These are phyloP conservation scores for Mycotypha africana DNA, from an alignment of 371 early-diverging fungal genomes.

Conservation along the genomic window DNA sequence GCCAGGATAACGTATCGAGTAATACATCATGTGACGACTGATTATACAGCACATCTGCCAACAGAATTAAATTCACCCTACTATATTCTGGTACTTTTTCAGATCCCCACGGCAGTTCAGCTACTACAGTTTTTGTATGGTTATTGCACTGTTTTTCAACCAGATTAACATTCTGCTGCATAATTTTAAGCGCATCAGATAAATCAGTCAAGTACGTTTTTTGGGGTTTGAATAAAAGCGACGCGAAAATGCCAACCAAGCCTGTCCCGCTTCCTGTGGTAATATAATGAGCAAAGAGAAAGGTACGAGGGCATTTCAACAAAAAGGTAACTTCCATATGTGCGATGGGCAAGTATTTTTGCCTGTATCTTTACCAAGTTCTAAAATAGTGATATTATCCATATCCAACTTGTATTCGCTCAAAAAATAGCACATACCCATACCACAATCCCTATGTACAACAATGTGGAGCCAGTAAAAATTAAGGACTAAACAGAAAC, in stretches of 20 bases:
- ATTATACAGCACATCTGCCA: conserved; percentile 44
- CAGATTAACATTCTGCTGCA: conserved; percentile 27
- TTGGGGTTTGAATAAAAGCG: conserved; percentile 19
- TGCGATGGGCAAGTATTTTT: not conserved
- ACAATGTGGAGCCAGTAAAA: no score
- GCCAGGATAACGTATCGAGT: conserved; percentile 28
- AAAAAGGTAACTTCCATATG: not conserved
- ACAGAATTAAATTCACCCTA: conserved; percentile 25
- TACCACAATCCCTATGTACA: conserved; percentile 38
- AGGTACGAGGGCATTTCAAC: not conserved
- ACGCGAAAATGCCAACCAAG: conserved; percentile 36
- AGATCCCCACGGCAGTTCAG: conserved; percentile 30
- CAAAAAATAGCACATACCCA: conserved; percentile 30
- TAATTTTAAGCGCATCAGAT: conserved; percentile 26
- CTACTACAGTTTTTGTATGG: conserved; percentile 8
- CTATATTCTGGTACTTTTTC: conserved; percentile 2
- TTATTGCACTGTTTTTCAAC: not conserved
- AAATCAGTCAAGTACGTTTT: conserved; percentile 36
- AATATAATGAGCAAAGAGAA: no score
- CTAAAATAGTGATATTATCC: conserved; percentile 12
- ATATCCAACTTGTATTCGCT: conserved; percentile 3
- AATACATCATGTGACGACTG: conserved; percentile 33
- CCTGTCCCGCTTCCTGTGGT: conserved; percentile 48
- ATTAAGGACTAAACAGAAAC: not conserved
- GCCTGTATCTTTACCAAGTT: conserved; percentile 17